Conservation (phyloP, 768 basidiomycete genomes). For the Lactarius evosmus region DNA sequence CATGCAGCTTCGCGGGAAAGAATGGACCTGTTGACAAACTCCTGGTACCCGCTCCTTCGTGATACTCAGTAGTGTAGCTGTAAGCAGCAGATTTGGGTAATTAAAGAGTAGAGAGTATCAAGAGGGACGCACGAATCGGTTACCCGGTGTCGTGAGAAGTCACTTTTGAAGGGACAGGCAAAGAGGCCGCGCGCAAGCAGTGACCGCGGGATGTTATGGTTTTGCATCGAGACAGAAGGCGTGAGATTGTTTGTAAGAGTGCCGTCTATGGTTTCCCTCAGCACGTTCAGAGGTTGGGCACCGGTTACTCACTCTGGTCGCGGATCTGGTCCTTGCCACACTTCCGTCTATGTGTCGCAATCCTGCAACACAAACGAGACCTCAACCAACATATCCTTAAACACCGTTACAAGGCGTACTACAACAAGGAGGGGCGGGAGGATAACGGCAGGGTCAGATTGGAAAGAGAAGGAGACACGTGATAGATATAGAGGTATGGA, state of each 20-base stretch:
- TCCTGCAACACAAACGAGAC: too few relatives aligned
- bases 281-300: conserved; percentile 9
- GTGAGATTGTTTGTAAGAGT: conserved; percentile 22
- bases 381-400: too few relatives aligned
- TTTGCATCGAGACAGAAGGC: conserved; percentile 27
- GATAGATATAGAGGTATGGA: conserved; percentile 84
- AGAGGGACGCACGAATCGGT: conserved; percentile 11
- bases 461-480: conserved; percentile 64
- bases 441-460: too few relatives aligned
- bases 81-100: neutral
- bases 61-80: conserved; percentile 1
- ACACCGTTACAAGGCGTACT: too few relatives aligned
- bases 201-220: conserved; percentile 26
- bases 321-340: too few relatives aligned
- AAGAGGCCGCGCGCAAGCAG: conserved; percentile 25
- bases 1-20: neutral
- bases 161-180: conserved; percentile 17
- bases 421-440: too few relatives aligned
- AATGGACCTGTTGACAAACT: conserved; percentile 24
- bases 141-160: conserved; percentile 10
- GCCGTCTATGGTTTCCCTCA: conserved; percentile 22
- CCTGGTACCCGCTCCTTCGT: conserved; percentile 13
- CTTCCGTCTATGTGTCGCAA: too few relatives aligned
- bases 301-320: conserved; percentile 21
- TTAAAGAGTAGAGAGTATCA: neutral